Conservation (phyloP, 129 eudicot genomes). For the Centaurea solstitialis region DNA sequence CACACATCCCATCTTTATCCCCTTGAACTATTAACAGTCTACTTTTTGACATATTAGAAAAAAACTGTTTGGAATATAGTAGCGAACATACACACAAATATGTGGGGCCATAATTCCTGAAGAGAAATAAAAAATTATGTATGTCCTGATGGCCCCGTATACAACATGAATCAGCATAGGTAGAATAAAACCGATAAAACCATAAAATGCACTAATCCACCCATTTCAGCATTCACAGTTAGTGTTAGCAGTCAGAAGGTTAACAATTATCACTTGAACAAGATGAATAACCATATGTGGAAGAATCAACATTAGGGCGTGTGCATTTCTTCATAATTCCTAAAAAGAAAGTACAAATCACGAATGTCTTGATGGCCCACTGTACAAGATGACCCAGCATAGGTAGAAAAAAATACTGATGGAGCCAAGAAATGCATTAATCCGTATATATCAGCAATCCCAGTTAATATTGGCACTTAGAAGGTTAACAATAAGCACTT, state of each 20-base stretch:
- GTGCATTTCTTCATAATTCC: too few species aligned
- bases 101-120: background rate
- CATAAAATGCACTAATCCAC: background rate
- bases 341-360: background rate
- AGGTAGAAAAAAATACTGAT: background rate
- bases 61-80: too few species aligned
- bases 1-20: too few species aligned
- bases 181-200: background rate
- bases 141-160: background rate
- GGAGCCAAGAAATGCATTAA: background rate
- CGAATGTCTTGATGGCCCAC: background rate
- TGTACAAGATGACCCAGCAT: background rate
- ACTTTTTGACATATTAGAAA: background rate
- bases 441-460: background rate
- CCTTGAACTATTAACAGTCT: background rate
- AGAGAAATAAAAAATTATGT: background rate
- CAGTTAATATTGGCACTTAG: background rate
- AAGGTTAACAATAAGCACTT: too few species aligned
- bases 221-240: background rate
- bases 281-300: background rate
- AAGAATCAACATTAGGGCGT: too few species aligned
- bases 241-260: background rate
- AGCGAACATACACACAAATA: background rate
- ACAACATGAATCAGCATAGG: background rate
- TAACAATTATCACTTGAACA: background rate